A percentile compares a stretch with the other conserved stretches of the same genome.
Evolutionary conservation across 768 basidiomycete genomes (phyloP).

Genomic region (Tricholoma matsutake): DNA sequence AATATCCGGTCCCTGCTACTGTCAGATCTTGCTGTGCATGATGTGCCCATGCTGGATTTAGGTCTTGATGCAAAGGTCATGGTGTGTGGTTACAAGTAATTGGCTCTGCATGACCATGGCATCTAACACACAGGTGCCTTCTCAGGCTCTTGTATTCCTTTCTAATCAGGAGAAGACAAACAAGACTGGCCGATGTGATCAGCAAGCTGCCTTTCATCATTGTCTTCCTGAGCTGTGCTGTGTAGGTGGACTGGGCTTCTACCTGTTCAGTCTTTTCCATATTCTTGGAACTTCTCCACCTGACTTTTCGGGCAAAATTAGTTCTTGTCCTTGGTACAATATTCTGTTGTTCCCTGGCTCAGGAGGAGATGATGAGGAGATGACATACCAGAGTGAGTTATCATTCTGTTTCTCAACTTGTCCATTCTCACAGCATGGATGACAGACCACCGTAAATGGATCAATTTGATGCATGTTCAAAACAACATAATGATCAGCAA

Average conservation of each 20-base stretch:
- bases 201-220: conserved; percentile 29
- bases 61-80: conserved; percentile 11
- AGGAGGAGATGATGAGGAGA: conserved; percentile 5
- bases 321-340: conserved; percentile 28
- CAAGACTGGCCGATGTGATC: conserved; percentile 27
- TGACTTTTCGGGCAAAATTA: conserved; percentile 24
- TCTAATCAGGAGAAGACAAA: conserved; percentile 31
- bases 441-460: conserved; percentile 24
- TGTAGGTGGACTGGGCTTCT: conserved; percentile 12
- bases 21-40: conserved; percentile 22
- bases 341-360: conserved; percentile 20
- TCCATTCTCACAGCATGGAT: no score
- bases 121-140: not conserved
- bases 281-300: conserved; percentile 17
- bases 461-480: conserved; percentile 21
- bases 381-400: conserved; percentile 23
- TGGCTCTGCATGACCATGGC: not conserved
- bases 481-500: conserved; percentile 14
- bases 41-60: conserved; percentile 19
- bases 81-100: conserved; percentile 10
- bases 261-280: conserved; percentile 30
- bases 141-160: conserved; percentile 26
- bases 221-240: conserved; percentile 15
- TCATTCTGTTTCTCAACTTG: not conserved
- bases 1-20: conserved; percentile 19